phyloP scores from a whole-genome alignment of 2,329 filamentous ascomycete genomes.

The Pyrenochaeta sp. region DNA sequence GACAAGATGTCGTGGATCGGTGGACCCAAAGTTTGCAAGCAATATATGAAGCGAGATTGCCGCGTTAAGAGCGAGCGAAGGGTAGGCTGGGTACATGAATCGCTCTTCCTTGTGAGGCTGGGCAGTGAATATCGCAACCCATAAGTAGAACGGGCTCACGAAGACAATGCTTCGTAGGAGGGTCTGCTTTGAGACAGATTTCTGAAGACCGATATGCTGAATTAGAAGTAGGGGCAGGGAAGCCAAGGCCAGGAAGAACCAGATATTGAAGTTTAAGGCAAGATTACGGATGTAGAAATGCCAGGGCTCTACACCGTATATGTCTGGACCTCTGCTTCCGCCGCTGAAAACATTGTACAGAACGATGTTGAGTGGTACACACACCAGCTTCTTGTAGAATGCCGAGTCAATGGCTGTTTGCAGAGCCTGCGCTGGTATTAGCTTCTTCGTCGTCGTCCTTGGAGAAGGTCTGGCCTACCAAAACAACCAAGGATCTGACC shows the following conservation, averaged over 20 bases:
- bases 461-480: constrained; percentile 63
- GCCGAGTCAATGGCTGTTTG: constrained; percentile 79
- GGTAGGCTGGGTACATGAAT: constrained; percentile 98
- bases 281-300: constrained; percentile 95
- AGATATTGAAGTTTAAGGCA: constrained; percentile 92
- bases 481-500: constrained; percentile 70
- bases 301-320: constrained; percentile 97
- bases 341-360: constrained; percentile 93
- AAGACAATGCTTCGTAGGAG: constrained; percentile 80
- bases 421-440: constrained; percentile 59
- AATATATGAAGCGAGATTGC: constrained; percentile 84
- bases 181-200: constrained; percentile 70
- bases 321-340: constrained; percentile 79
- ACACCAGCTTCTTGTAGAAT: constrained; percentile 80
- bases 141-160: constrained; percentile 88
- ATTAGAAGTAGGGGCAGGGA: constrained; percentile 78
- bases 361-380: constrained; percentile 92
- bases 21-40: constrained; percentile 76
- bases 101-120: constrained; percentile 98
- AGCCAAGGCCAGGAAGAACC: constrained; percentile 82
- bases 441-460: neutral
- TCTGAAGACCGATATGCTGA: constrained; percentile 72
- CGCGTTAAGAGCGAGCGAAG: constrained; percentile 87
- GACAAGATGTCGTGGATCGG: constrained; percentile 70
- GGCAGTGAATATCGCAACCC: constrained; percentile 87